Percentiles rank a stretch among this genome's conserved stretches.
phyloP scores from a whole-genome alignment of 306 rosid genomes.

The Datisca glomerata region DNA sequence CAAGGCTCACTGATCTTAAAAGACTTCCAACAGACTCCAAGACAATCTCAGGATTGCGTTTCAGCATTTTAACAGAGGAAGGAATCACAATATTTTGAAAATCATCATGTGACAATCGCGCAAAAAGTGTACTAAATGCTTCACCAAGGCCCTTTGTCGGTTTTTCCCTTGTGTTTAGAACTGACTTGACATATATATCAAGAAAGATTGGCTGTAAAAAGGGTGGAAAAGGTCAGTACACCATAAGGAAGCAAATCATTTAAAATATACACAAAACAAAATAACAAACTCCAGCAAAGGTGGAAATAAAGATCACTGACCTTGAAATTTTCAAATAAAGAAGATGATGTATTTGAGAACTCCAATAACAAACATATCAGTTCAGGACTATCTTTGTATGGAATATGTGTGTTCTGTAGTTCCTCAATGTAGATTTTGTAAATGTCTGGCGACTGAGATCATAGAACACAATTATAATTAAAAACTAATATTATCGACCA shows the following conservation, averaged over 20 bases:
- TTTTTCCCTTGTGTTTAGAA: slow-evolving; percentile 72
- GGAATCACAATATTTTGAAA: slow-evolving; percentile 64
- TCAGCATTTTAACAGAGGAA: slow-evolving; percentile 85
- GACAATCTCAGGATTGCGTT: slow-evolving; percentile 95
- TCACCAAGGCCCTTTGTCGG: slow-evolving; percentile 62
- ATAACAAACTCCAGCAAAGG: slow-evolving; percentile 1
- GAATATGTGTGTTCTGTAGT: slow-evolving; percentile 44
- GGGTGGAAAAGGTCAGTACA: not conserved
- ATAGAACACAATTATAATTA: not conserved
- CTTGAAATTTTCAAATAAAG: slow-evolving; percentile 56
- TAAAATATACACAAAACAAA: slow-evolving; percentile 1
- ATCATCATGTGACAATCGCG: slow-evolving; percentile 64
- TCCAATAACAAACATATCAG: slow-evolving; percentile 54
- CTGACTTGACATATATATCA: slow-evolving; percentile 74
- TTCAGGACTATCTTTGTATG: slow-evolving; percentile 68
- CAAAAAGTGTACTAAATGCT: slow-evolving; percentile 72
- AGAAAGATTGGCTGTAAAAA: slow-evolving; percentile 60
- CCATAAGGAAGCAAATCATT: slow-evolving; percentile 7
- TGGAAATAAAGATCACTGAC: slow-evolving; percentile 22
- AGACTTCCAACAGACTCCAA: slow-evolving; percentile 80
- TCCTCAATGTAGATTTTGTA: slow-evolving; percentile 59
- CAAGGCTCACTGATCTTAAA: slow-evolving; percentile 69
- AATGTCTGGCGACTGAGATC: slow-evolving; percentile 49
- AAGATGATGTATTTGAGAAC: slow-evolving; percentile 38
- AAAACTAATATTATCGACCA: not conserved